A percentile compares a stretch with the other conserved stretches of the same genome.
Conservation (phyloP, 306 rosid species). For the Castanospermum australe region DNA sequence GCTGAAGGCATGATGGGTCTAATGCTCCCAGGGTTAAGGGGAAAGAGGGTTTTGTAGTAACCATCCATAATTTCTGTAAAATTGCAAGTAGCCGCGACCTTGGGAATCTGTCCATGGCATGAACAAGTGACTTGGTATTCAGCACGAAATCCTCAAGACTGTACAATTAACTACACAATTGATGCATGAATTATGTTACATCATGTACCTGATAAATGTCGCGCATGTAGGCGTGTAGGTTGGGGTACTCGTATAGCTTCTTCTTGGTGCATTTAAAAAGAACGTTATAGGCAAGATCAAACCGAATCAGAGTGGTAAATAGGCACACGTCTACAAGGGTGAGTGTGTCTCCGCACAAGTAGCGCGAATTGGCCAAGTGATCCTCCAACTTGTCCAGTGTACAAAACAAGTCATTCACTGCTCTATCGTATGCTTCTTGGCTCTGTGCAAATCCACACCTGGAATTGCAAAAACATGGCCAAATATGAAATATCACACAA, state of each 20-base stretch:
- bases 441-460: slow-evolving; percentile 98
- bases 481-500: too few relatives aligned
- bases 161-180: neutral
- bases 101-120: slow-evolving; percentile 55
- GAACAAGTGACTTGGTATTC: neutral
- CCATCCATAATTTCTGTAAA: slow-evolving; percentile 79
- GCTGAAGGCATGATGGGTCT: slow-evolving; percentile 63
- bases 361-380: slow-evolving; percentile 57
- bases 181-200: neutral
- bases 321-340: slow-evolving; percentile 76
- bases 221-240: slow-evolving; percentile 71
- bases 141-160: neutral
- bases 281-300: slow-evolving; percentile 68
- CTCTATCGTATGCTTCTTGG: slow-evolving; percentile 76
- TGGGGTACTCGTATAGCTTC: slow-evolving; percentile 68
- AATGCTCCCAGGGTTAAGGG: slow-evolving; percentile 86
- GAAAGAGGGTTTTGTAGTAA: slow-evolving; percentile 76
- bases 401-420: slow-evolving; percentile 60
- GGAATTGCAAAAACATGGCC: neutral
- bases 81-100: slow-evolving; percentile 83
- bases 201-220: slow-evolving; percentile 71
- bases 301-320: slow-evolving; percentile 77
- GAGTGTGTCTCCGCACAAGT: slow-evolving; percentile 57
- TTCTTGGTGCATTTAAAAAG: slow-evolving; percentile 86
- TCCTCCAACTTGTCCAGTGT: slow-evolving; percentile 61